These are phyloP conservation scores for Daldinia grandis DNA, from an alignment of 495 filamentous ascomycete genomes.

Conservation along the genomic window DNA sequence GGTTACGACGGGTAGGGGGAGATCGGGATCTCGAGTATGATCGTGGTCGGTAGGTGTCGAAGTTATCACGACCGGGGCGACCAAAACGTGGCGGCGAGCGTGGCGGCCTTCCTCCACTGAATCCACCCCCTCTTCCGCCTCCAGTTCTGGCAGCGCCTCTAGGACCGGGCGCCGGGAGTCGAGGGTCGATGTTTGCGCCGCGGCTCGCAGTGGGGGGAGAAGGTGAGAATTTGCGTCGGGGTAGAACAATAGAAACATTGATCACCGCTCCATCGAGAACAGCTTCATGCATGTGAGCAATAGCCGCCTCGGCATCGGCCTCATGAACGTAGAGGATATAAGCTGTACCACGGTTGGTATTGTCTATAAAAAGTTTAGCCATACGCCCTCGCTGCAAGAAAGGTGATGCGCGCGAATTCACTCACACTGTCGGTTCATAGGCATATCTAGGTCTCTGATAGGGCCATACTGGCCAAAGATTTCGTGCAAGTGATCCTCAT, in stretches of 20 bases:
- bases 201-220: conserved; percentile 59
- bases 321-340: conserved; percentile 87
- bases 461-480: conserved; percentile 91
- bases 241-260: conserved; percentile 92
- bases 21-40: conserved; percentile 64
- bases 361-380: conserved; percentile 61
- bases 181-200: conserved; percentile 58
- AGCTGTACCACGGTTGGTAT: conserved; percentile 90
- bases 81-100: conserved; percentile 53
- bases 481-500: conserved; percentile 83
- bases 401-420: not conserved
- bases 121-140: conserved; percentile 42
- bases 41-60: conserved; percentile 62
- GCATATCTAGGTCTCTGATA: conserved; percentile 87
- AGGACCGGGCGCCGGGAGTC: conserved; percentile 53
- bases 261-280: conserved; percentile 89
- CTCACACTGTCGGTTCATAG: conserved; percentile 86
- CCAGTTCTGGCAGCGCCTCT: conserved; percentile 44
- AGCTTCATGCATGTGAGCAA: conserved; percentile 97
- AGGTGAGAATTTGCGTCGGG: conserved; percentile 71
- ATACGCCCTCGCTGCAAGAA: not conserved
- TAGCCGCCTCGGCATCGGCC: conserved; percentile 84
- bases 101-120: conserved; percentile 42
- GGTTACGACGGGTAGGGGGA: conserved; percentile 59
- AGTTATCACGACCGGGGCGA: conserved; percentile 54